Conservation (phyloP, 805 yeast genomes). For the Barnettozyma californica region DNA sequence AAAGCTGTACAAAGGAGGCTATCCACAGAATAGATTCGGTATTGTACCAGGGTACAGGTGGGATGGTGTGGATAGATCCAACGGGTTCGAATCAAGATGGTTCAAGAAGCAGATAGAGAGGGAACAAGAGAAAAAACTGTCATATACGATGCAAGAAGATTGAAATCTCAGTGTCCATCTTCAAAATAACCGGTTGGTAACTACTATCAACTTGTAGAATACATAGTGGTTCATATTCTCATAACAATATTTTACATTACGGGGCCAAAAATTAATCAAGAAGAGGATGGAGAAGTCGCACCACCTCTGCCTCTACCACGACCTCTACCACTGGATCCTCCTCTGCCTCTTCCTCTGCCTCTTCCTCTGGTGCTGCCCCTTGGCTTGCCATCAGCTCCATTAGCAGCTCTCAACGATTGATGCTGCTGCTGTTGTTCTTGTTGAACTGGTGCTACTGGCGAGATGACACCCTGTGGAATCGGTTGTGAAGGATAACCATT, state of each 20-base stretch:
- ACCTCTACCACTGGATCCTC: constrained; percentile 18
- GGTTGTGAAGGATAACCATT: neutral
- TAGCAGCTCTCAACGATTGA: neutral
- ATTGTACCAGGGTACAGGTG: constrained; percentile 78
- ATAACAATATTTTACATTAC: neutral
- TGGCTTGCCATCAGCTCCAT: neutral
- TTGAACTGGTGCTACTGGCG: neutral
- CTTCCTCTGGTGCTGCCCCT: constrained; percentile 12
- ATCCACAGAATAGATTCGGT: constrained; percentile 66
- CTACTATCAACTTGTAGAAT: neutral
- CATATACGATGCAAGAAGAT: constrained; percentile 37
- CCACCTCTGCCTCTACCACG: constrained; percentile 18
- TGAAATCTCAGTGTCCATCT: constrained; percentile 3
- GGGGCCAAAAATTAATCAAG: neutral
- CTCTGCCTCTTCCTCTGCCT: constrained; percentile 22
- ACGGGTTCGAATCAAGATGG: constrained; percentile 72
- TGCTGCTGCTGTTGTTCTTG: neutral
- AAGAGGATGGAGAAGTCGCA: neutral
- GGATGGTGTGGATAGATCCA: constrained; percentile 90
- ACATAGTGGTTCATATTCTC: neutral
- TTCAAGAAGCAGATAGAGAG: constrained; percentile 38
- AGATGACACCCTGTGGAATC: neutral
- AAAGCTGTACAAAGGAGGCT: constrained; percentile 48
- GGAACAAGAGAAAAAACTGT: constrained; percentile 27
- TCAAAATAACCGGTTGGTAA: constrained; percentile 7